phyloP scores from a whole-genome alignment of 2,329 filamentous ascomycete species.

The Botrytis byssoidea region DNA sequence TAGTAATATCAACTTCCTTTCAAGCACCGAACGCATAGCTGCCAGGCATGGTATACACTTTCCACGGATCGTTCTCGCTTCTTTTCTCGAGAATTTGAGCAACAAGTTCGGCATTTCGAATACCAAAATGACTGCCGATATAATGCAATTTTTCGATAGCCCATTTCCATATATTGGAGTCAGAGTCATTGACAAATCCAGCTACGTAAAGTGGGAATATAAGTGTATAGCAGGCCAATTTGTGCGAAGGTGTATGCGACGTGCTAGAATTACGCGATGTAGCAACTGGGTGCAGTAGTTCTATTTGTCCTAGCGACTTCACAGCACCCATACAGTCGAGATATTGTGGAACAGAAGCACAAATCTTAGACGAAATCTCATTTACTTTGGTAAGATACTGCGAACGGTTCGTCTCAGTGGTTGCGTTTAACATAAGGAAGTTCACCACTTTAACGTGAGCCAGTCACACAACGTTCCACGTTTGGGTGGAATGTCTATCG shows the following conservation, averaged over 20 bases:
- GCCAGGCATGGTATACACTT: constrained; percentile 25
- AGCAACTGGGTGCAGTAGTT: background rate
- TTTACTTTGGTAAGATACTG: constrained; percentile 12
- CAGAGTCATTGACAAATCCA: constrained; percentile 12
- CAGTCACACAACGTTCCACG: constrained; percentile 22
- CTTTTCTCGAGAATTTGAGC: constrained; percentile 20
- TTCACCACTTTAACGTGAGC: constrained; percentile 21
- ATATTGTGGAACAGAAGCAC: constrained; percentile 26
- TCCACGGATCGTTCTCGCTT: constrained; percentile 17
- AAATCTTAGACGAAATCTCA: constrained; percentile 14
- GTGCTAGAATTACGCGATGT: background rate
- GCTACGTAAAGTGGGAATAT: constrained; percentile 24
- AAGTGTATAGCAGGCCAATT: constrained; percentile 22
- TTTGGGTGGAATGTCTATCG: constrained; percentile 21
- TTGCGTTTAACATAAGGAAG: constrained; percentile 7
- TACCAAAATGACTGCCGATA: constrained; percentile 23
- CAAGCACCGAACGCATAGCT: constrained; percentile 25
- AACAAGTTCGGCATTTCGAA: constrained; percentile 27
- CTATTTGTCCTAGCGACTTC: background rate
- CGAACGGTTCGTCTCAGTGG: background rate
- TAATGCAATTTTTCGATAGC: constrained; percentile 22
- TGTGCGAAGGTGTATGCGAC: constrained; percentile 3
- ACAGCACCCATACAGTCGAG: constrained; percentile 14
- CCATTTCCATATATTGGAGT: constrained; percentile 15
- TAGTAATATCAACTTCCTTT: background rate